Conservation (phyloP, 2,329 filamentous ascomycete genomes). For the Ciborinia camelliae region DNA sequence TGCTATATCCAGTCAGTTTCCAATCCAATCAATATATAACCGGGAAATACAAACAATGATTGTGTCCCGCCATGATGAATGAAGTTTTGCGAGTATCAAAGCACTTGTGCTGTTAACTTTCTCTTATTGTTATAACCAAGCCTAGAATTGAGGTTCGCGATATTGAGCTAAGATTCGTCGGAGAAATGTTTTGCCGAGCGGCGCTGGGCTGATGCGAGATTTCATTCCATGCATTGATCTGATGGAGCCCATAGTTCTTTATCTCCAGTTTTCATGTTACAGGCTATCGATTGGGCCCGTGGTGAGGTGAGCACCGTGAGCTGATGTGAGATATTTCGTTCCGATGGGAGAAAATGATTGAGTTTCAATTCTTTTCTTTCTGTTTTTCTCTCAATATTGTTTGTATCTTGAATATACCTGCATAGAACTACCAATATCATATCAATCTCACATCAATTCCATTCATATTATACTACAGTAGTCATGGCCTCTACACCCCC, state of each 20-base stretch:
- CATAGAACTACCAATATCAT: neutral
- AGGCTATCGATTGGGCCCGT: neutral
- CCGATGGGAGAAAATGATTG: neutral
- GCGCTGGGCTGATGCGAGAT: neutral
- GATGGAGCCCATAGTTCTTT: neutral
- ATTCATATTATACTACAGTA: neutral
- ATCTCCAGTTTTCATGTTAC: constrained; percentile 5
- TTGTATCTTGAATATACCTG: neutral
- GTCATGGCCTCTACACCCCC: constrained; percentile 11
- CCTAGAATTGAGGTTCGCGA: constrained; percentile 20
- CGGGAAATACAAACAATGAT: constrained; percentile 41
- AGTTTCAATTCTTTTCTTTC: neutral
- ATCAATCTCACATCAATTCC: neutral
- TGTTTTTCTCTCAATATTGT: neutral
- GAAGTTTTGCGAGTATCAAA: constrained; percentile 21
- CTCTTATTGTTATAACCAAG: neutral
- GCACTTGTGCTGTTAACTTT: constrained; percentile 12
- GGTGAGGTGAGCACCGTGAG: no score
- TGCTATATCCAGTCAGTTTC: constrained; percentile 29
- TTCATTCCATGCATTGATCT: neutral
- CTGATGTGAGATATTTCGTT: neutral
- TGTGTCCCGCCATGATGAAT: constrained; percentile 48
- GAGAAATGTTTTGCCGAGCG: constrained; percentile 9
- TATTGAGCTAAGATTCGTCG: constrained; percentile 8
- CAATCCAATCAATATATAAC: neutral